phyloP scores from a whole-genome alignment of 1,139 yeast genomes.

The Geotrichum macrosporum region DNA sequence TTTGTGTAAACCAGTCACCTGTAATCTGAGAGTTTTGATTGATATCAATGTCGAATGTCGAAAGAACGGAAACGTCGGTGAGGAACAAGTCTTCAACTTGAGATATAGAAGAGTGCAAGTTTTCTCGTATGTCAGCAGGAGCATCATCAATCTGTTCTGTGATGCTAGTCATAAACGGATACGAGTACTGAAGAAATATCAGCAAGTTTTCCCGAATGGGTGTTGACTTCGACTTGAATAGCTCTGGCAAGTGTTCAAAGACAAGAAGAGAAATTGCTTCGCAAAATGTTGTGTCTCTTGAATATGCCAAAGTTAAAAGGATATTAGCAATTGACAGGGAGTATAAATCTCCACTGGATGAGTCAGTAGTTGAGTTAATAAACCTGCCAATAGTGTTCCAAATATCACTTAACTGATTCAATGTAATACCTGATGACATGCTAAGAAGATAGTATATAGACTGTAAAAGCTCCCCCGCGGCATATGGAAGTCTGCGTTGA shows the following conservation, averaged over 20 bases:
- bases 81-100: neutral
- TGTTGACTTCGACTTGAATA: constrained; percentile 11
- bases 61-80: constrained; percentile 1
- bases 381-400: constrained; percentile 16
- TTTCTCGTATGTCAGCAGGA: constrained; percentile 11
- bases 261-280: constrained; percentile 9
- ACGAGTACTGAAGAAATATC: constrained; percentile 14
- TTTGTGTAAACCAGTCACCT: constrained; percentile 5
- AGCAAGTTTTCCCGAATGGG: constrained; percentile 10
- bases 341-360: constrained; percentile 9
- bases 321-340: constrained; percentile 12
- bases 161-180: constrained; percentile 12
- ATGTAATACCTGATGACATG: constrained; percentile 4
- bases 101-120: neutral
- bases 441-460: constrained; percentile 8
- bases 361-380: constrained; percentile 12
- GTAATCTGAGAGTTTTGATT: neutral
- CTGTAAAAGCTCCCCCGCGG: constrained; percentile 15
- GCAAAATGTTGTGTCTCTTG: constrained; percentile 10
- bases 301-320: constrained; percentile 5
- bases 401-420: constrained; percentile 12
- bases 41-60: constrained; percentile 15
- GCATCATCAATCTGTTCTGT: constrained; percentile 12
- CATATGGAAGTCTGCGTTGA: constrained; percentile 12
- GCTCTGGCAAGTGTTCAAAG: constrained; percentile 10